phyloP scores from a whole-genome alignment of 169 alveolate genomes.

The Eimeria acervulina region DNA sequence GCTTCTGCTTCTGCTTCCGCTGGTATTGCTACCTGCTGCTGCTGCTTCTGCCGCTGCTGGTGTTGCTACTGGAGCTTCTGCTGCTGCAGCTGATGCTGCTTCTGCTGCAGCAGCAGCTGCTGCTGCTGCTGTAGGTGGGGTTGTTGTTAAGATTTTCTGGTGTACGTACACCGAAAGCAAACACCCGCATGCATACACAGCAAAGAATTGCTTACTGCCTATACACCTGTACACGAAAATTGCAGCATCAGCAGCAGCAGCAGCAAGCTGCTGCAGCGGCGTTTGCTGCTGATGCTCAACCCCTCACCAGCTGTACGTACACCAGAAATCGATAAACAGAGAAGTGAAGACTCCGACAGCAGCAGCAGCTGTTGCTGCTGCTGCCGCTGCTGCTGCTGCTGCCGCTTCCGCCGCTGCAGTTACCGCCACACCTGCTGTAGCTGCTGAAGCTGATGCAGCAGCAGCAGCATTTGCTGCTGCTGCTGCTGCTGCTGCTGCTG shows the following conservation, averaged over 20 bases:
- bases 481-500: no score
- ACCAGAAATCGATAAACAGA: no score
- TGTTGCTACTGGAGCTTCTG: constrained; percentile 19
- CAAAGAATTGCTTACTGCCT: no score
- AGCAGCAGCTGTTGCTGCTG: not conserved
- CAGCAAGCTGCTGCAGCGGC: no score
- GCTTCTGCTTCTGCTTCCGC: not conserved
- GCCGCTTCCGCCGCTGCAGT: constrained; percentile 23
- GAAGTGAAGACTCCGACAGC: not conserved
- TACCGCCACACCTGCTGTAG: not conserved
- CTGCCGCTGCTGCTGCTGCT: constrained; percentile 41
- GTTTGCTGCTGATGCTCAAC: no score
- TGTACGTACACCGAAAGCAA: no score
- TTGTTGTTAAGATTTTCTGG: not conserved
- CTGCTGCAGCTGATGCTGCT: constrained; percentile 51
- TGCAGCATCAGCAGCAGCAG: constrained; percentile 11
- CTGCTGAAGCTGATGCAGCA: constrained; percentile 58
- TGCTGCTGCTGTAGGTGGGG: not conserved
- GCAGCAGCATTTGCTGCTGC: no score
- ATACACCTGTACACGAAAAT: no score
- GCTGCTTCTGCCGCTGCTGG: not conserved
- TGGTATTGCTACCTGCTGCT: not conserved
- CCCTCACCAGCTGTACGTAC: no score
- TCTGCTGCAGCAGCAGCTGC: constrained; percentile 33
- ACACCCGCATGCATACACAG: no score